A percentile compares a stretch with the other conserved stretches of the same genome.
Evolutionary conservation across 129 eudicot species (phyloP).

Genomic region (Pseudognaphalium luteoalbum): DNA sequence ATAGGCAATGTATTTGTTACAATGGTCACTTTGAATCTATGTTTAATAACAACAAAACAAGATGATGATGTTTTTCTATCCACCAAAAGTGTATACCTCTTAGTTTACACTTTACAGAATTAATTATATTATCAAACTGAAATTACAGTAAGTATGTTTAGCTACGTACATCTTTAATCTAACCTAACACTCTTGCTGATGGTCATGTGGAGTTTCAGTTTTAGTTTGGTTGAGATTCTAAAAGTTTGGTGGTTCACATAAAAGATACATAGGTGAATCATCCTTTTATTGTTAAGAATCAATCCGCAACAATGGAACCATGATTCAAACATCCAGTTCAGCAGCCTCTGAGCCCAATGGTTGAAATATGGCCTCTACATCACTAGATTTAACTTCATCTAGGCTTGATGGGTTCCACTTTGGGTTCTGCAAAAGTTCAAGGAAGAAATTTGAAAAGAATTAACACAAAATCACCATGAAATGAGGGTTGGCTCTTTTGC

Average conservation of each 20-base stretch:
- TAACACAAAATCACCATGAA: background rate
- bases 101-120: background rate
- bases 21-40: background rate
- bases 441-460: background rate
- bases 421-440: slow-evolving; percentile 63
- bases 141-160: background rate
- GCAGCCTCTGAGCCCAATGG: slow-evolving; percentile 44
- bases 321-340: slow-evolving; percentile 59
- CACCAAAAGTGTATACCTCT: background rate
- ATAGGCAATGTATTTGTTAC: background rate
- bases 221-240: background rate
- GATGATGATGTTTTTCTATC: background rate
- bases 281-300: slow-evolving; percentile 9
- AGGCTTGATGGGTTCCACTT: slow-evolving; percentile 76
- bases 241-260: background rate
- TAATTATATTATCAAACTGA: background rate
- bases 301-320: background rate
- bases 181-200: background rate
- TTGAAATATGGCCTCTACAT: slow-evolving; percentile 62
- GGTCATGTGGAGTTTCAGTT: background rate
- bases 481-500: background rate
- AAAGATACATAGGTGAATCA: no score
- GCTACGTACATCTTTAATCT: background rate
- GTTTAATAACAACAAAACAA: background rate
- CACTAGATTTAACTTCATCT: slow-evolving; percentile 64